A percentile compares a stretch with the other conserved stretches of the same genome.
These are phyloP conservation scores for Pelargonium fulgidum DNA, from an alignment of 441 rosid genomes.

Conservation along the genomic window DNA sequence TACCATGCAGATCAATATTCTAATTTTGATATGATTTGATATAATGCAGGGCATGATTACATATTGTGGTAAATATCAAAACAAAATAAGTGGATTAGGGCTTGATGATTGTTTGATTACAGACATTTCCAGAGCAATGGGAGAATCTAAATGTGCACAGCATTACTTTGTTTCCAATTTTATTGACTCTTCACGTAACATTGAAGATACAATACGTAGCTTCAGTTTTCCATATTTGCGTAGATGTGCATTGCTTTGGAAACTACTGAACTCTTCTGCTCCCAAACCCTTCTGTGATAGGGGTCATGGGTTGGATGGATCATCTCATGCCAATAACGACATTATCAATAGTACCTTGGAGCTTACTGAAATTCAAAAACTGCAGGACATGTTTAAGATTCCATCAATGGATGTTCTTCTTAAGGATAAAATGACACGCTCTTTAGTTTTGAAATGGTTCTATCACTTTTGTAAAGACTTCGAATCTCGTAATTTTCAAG, in stretches of 20 bases:
- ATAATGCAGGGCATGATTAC: conserved; percentile 68
- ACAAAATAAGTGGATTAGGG: conserved; percentile 28
- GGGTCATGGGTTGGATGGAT: conserved; percentile 31
- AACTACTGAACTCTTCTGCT: conserved; percentile 51
- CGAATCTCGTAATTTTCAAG: conserved; percentile 30
- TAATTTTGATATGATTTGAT: conserved; percentile 21
- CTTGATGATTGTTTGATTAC: conserved; percentile 44
- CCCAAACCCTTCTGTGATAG: conserved; percentile 46
- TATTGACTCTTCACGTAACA: conserved; percentile 43
- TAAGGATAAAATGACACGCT: conserved; percentile 47
- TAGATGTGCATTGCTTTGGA: conserved; percentile 94
- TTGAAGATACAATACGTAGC: conserved; percentile 48
- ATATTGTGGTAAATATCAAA: conserved; percentile 35
- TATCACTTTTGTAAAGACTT: conserved; percentile 52
- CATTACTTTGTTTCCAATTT: conserved; percentile 48
- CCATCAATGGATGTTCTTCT: conserved; percentile 55
- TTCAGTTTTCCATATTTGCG: conserved; percentile 78
- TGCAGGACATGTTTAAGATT: conserved; percentile 75
- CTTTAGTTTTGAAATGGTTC: conserved; percentile 58
- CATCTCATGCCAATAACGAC: conserved; percentile 31
- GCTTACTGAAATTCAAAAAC: conserved; percentile 51
- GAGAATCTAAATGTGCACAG: conserved; percentile 42
- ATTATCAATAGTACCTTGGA: conserved; percentile 40
- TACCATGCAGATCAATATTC: conserved; percentile 15
- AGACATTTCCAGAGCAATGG: conserved; percentile 48